A percentile compares a stretch with the other conserved stretches of the same genome.
phyloP scores from a whole-genome alignment of 805 yeast species.

The Cyberlindnera meyerae region DNA sequence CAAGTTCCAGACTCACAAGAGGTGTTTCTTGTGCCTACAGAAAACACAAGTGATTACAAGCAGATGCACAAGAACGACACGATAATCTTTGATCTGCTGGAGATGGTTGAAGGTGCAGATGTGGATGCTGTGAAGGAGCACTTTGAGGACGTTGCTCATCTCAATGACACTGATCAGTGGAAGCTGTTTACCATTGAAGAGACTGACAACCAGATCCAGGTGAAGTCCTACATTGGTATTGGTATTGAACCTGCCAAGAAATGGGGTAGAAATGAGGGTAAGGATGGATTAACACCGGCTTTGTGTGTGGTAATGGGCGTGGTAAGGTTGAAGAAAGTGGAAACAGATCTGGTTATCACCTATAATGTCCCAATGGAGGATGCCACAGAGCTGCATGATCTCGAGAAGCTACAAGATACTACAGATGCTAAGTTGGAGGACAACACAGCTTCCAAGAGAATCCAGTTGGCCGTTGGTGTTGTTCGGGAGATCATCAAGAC shows the following conservation, averaged over 20 bases:
- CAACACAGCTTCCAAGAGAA: constrained; percentile 26
- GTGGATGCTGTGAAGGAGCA: constrained; percentile 46
- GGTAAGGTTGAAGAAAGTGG: constrained; percentile 43
- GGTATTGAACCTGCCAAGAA: constrained; percentile 43
- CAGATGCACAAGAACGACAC: constrained; percentile 43
- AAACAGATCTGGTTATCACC: constrained; percentile 59
- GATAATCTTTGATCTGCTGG: constrained; percentile 61
- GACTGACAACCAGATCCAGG: constrained; percentile 12
- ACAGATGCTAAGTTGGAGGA: neutral
- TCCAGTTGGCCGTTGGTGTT: constrained; percentile 24
- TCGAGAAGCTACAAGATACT: constrained; percentile 20
- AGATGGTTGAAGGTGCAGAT: constrained; percentile 39
- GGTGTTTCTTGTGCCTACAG: constrained; percentile 57
- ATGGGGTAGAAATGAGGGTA: constrained; percentile 42
- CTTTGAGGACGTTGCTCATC: constrained; percentile 46
- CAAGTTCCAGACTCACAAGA: constrained; percentile 94
- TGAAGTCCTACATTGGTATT: constrained; percentile 29
- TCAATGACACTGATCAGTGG: constrained; percentile 36
- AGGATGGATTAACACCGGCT: constrained; percentile 26
- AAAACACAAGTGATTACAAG: constrained; percentile 29
- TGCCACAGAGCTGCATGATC: constrained; percentile 26
- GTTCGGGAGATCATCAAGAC: constrained; percentile 25
- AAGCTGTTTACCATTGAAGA: constrained; percentile 26
- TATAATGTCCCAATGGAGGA: constrained; percentile 50
- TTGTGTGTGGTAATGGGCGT: constrained; percentile 54